Evolutionary conservation across 768 basidiomycete species (phyloP), one percentile per base, ranked within the genome.

Genomic region (Agrocybe praecox): DNA sequence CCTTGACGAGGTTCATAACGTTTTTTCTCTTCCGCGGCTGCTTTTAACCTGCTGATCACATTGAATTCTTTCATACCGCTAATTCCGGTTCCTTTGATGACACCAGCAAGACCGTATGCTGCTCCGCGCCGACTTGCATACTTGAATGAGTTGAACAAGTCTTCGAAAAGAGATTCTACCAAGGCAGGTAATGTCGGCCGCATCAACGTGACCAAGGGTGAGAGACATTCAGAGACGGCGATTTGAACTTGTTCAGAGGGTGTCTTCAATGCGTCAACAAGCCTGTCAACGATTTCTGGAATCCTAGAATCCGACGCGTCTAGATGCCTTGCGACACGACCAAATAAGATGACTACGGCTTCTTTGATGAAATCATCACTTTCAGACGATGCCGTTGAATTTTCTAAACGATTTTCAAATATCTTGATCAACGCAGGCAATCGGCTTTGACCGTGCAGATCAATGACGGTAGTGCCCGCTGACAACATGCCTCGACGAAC

Each of bases 81-180:
- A 24, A 98, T 84, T 1, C 97, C 97, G 1, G 88, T 82, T n/a
- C 97, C 97, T 65, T 90, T 92, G 67, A 98, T 80, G 43, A 93
- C 84, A 23, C 97, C 97, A 1, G 96, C 94, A 18, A 99, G 74
- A 42, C 96, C 97, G 70, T 98, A 98, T 1, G 96, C 96, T 1
- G 96, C 96, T 29, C 97, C 97, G n/a, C 96, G 85, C n/a, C 97
- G 85, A 49, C 85, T 82, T 10, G 93, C 96, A 67, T 99, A 98
- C 69, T 95, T 98, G 8, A 85, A 77, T 5, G 86, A 87, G 48
- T 85, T 80, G 57, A 91, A 86, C 17, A 98, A 79, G 32, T 94
- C 88, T 11, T 85, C 79, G 62, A 95, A 83, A 2, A 99, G 79
- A 53, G 79, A 75, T 49, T 93, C 90, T 45, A 94, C 82, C n/a